phyloP scores from a whole-genome alignment of 176 grass and related monocot species.

The Thinopyrum elongatum region DNA sequence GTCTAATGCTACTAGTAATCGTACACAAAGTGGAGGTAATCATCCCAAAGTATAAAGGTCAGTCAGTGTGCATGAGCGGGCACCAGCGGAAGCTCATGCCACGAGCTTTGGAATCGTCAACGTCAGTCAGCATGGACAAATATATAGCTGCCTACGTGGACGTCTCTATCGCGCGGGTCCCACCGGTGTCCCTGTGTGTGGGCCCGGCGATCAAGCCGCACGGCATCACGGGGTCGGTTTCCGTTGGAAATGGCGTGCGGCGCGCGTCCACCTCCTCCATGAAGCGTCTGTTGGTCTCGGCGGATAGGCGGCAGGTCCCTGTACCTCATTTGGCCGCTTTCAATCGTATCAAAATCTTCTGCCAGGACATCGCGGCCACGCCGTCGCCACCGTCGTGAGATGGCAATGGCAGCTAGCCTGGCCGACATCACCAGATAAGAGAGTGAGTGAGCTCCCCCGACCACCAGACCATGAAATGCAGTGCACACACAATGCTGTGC shows the following conservation, averaged over 20 bases:
- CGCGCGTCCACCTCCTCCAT: background rate
- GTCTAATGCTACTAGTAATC: too few relatives aligned
- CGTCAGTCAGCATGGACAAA: background rate
- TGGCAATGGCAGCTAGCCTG: background rate
- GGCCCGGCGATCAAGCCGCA: background rate
- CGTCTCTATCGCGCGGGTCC: background rate
- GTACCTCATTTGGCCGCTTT: background rate
- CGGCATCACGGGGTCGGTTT: too few relatives aligned
- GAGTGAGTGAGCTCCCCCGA: too few relatives aligned
- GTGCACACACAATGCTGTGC: too few relatives aligned
- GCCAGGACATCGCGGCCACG: background rate
- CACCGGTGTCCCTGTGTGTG: background rate
- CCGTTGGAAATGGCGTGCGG: too few relatives aligned
- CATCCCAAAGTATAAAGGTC: background rate
- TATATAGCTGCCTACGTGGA: background rate
- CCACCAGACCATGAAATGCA: too few relatives aligned
- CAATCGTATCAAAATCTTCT: background rate
- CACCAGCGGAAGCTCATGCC: slow-evolving; percentile 19
- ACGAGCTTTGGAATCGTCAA: background rate
- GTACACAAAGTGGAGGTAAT: too few relatives aligned
- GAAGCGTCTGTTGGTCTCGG: background rate
- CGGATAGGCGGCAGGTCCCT: background rate
- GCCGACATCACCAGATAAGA: too few relatives aligned
- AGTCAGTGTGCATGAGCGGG: background rate
- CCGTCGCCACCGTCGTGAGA: background rate